Conservation (phyloP, 345 rosid species). For the Pelargonium nanum region DNA sequence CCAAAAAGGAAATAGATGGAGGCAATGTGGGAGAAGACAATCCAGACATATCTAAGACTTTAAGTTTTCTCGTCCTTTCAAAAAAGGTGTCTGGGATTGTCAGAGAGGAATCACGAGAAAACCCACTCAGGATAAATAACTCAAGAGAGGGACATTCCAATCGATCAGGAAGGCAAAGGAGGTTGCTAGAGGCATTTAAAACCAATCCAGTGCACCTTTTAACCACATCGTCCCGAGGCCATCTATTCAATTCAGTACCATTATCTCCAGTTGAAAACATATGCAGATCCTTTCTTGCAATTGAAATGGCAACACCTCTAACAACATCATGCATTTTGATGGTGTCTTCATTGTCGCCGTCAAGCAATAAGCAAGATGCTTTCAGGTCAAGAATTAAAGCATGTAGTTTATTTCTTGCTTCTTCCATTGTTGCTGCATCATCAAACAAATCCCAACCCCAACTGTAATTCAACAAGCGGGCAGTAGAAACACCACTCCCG, state of each 20-base stretch:
- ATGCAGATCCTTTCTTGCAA: slow-evolving; percentile 9
- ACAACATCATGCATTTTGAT: slow-evolving; percentile 19
- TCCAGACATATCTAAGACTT: slow-evolving; percentile 9
- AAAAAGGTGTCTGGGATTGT: slow-evolving; percentile 10
- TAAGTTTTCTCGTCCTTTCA: slow-evolving; percentile 9
- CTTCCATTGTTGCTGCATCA: not conserved
- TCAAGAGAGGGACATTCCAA: slow-evolving; percentile 11
- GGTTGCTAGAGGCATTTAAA: not conserved
- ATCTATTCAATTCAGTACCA: not conserved
- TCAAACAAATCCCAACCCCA: slow-evolving; percentile 19
- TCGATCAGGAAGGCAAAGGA: not conserved
- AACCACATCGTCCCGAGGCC: not conserved
- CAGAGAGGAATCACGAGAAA: not conserved
- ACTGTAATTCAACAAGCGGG: slow-evolving; percentile 14
- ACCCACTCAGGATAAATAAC: not conserved
- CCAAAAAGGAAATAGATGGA: not conserved
- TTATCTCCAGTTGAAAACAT: not conserved
- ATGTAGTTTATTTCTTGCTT: slow-evolving; percentile 6
- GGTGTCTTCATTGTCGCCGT: not conserved
- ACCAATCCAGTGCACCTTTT: slow-evolving; percentile 1
- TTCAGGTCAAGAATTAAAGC: slow-evolving; percentile 16
- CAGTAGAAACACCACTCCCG: not conserved
- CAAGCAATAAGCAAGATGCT: slow-evolving; percentile 15
- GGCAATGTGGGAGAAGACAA: slow-evolving; percentile 7
- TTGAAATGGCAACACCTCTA: slow-evolving; percentile 8